Evolutionary conservation across 768 basidiomycete species (phyloP).

Genomic region (Pulveroboletus sp.): DNA sequence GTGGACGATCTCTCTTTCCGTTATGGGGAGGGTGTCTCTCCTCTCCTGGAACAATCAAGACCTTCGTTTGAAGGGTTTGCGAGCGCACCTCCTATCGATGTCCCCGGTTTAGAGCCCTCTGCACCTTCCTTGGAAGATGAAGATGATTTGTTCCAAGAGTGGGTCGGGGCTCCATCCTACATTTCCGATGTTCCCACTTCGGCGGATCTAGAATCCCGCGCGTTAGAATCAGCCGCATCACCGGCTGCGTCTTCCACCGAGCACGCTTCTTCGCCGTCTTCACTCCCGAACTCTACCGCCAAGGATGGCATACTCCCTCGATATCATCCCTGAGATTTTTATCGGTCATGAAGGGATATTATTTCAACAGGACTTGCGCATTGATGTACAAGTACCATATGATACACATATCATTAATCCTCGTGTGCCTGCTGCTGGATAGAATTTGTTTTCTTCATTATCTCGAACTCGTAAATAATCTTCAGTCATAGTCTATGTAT

Average conservation of each 20-base stretch:
- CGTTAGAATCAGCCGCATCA: not conserved
- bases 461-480: conserved; percentile 10
- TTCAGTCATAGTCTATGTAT: too few species aligned
- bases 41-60: conserved; percentile 39
- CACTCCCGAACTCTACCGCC: conserved; percentile 1
- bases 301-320: conserved; percentile 24
- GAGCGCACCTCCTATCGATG: conserved; percentile 32
- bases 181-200: not conserved
- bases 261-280: conserved; percentile 1
- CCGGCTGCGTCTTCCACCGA: not conserved
- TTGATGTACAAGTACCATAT: conserved; percentile 23
- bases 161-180: conserved; percentile 15
- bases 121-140: conserved; percentile 37
- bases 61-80: conserved; percentile 42
- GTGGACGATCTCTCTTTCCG: conserved; percentile 37
- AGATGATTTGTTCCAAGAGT: conserved; percentile 20
- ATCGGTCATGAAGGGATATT: not conserved
- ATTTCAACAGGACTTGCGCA: conserved; percentile 7
- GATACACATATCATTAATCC: conserved; percentile 24
- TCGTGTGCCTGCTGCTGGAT: not conserved
- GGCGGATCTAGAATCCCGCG: conserved; percentile 1
- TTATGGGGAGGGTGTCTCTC: conserved; percentile 30
- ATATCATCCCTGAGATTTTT: conserved; percentile 26
- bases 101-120: conserved; percentile 40
- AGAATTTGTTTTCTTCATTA: not conserved